Conservation (phyloP, 2,329 filamentous ascomycete genomes). For the Paramyrothecium roridum region DNA sequence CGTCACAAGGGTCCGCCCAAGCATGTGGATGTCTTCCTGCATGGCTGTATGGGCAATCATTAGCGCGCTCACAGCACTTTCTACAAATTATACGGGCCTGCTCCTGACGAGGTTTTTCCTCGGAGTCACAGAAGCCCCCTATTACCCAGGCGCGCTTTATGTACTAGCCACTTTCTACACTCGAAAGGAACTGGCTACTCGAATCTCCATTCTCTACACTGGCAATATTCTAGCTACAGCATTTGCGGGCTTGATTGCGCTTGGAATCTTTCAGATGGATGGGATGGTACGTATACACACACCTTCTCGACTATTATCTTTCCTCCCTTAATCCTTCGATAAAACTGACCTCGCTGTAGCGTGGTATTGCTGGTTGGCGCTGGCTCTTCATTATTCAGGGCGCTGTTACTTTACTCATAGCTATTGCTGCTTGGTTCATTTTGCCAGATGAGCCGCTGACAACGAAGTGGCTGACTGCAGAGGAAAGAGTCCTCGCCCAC, state of each 20-base stretch:
- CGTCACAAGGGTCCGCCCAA: conserved; percentile 33
- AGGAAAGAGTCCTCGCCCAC: conserved; percentile 35
- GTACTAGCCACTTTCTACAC: conserved; percentile 53
- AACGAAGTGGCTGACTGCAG: conserved; percentile 28
- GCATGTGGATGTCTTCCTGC: conserved; percentile 29
- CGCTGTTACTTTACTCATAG: conserved; percentile 42
- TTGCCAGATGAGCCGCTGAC: conserved; percentile 35
- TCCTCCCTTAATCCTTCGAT: too few relatives aligned
- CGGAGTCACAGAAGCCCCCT: conserved; percentile 43
- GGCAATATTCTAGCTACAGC: conserved; percentile 64
- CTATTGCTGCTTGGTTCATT: conserved; percentile 13
- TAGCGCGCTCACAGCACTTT: conserved; percentile 39
- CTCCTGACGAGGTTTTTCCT: conserved; percentile 42
- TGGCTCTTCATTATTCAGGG: conserved; percentile 68
- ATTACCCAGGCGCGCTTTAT: conserved; percentile 47
- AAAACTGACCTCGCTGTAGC: too few relatives aligned
- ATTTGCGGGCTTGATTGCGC: conserved; percentile 60
- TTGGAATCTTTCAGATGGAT: conserved; percentile 49
- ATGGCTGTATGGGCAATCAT: conserved; percentile 43
- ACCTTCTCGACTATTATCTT: too few relatives aligned
- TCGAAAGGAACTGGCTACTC: conserved; percentile 57
- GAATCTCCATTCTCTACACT: conserved; percentile 54
- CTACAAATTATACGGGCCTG: conserved; percentile 42
- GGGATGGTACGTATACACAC: conserved; percentile 6
- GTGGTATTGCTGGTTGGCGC: conserved; percentile 57